Evolutionary conservation across 495 filamentous ascomycete genomes (phyloP), one percentile per base, ranked within the genome.

Genomic region (Penicillium steckii): DNA sequence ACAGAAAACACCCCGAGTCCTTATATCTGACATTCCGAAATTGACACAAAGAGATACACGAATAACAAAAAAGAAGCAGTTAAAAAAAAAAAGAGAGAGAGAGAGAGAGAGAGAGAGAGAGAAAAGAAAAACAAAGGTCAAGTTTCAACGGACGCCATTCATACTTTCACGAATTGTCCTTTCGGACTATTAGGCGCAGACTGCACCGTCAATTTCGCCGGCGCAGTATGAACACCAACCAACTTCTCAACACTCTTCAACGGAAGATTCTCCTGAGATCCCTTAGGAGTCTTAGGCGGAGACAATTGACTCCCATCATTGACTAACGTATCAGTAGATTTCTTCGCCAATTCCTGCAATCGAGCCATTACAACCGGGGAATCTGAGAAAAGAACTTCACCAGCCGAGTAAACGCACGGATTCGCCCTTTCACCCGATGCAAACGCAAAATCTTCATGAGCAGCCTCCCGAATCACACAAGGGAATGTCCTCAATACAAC

Each of bases 401-500:
- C 82, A 13, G 64, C 64, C 1, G 77, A 71, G 56, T 82, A 85
- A 8, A 79, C 65, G 44, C 75, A 79, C 0, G 65, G 42, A 15
- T 61, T 68, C 23, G 63, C 64, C 30, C 72, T 72, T 44, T 78
- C 62, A 13, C 70, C 73, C 18, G 65, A 66, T 0, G 68, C 68
- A 26, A 65, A 66, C 0, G 68, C 68, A 56, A 79, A 75, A 53
- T 75, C 71, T 46, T 83, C 81, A 33, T 84, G 82, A 1, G 76
- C 73, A 3, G 79, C 73, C 58, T 85, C 81, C 7, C 82, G 71
- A 4, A 68, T 60, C 30, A 85, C 80, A 8, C 77, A 70, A 5
- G 82, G 82, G 61, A 85, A 80, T 0, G 81, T 72, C 15, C 79
- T 69, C 0, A 85, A 65, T 10, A 85, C 66, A 7, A 80, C 65